phyloP scores from a whole-genome alignment of 352 stramenopile species.

The Phytopythium cucurbitacearum region DNA sequence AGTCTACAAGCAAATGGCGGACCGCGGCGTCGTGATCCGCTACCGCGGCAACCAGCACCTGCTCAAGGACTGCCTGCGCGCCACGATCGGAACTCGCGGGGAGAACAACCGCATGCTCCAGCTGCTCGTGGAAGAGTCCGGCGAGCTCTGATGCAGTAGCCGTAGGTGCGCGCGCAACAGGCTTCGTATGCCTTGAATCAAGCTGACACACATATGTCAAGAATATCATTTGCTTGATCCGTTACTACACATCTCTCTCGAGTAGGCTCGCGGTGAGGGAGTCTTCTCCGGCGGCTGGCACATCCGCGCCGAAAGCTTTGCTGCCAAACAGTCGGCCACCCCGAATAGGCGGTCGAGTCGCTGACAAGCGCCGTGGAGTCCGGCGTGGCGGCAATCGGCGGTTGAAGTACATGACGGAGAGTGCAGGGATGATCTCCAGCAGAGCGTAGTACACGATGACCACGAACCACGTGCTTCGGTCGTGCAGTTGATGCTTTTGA shows the following conservation, averaged over 20 bases:
- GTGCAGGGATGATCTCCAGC: constrained; percentile 70
- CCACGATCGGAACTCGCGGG: constrained; percentile 91
- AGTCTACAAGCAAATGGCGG: constrained; percentile 94
- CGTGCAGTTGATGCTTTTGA: constrained; percentile 68
- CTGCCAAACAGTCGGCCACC: constrained; percentile 44
- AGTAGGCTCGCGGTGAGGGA: constrained; percentile 52
- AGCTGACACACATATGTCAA: no score
- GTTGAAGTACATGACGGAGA: constrained; percentile 84
- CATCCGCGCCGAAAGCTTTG: constrained; percentile 26
- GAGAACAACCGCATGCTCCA: constrained; percentile 94
- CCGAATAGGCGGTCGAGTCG: constrained; percentile 37
- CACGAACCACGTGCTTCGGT: constrained; percentile 72
- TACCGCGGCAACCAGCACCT: constrained; percentile 96
- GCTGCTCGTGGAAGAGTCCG: constrained; percentile 66
- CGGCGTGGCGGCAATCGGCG: constrained; percentile 56
- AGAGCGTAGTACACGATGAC: constrained; percentile 80
- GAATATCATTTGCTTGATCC: no score
- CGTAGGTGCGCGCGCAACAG: no score
- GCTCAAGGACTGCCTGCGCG: constrained; percentile 93
- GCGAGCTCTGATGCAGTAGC: constrained; percentile 26
- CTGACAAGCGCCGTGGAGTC: constrained; percentile 17
- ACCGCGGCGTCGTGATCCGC: constrained; percentile 93
- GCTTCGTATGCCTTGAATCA: no score
- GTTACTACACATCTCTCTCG: background rate
- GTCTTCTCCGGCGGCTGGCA: constrained; percentile 14